Evolutionary conservation across 2,329 filamentous ascomycete species (phyloP).

Genomic region (Simplicillium aogashimaense): DNA sequence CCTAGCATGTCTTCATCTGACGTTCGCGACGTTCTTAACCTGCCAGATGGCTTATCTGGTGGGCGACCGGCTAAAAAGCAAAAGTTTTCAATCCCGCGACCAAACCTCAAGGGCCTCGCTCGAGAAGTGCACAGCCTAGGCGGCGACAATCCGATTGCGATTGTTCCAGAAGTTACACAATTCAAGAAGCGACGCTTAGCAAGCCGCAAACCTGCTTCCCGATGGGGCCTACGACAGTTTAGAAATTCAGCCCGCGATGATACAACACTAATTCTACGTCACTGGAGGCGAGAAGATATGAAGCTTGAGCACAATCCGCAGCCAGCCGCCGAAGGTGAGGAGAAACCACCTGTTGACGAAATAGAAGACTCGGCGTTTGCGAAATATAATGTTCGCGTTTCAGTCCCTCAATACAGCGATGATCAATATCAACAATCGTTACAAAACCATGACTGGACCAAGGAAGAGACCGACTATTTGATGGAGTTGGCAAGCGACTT

Average conservation of each 20-base stretch:
- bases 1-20: slow-evolving; percentile 61
- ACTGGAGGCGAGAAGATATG: slow-evolving; percentile 66
- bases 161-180: slow-evolving; percentile 48
- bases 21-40: slow-evolving; percentile 79
- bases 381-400: slow-evolving; percentile 78
- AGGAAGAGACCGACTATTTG: slow-evolving; percentile 89
- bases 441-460: slow-evolving; percentile 70
- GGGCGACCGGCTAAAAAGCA: slow-evolving; percentile 63
- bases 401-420: slow-evolving; percentile 73
- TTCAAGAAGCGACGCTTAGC: slow-evolving; percentile 50
- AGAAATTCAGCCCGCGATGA: slow-evolving; percentile 68
- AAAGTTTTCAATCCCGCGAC: slow-evolving; percentile 51
- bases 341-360: slow-evolving; percentile 11
- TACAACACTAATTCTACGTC: slow-evolving; percentile 55
- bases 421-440: slow-evolving; percentile 76
- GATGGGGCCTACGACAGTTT: slow-evolving; percentile 63
- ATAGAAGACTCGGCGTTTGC: slow-evolving; percentile 59
- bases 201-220: slow-evolving; percentile 43
- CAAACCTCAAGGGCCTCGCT: slow-evolving; percentile 52
- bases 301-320: slow-evolving; percentile 21
- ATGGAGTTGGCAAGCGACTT: slow-evolving; percentile 66
- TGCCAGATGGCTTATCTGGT: slow-evolving; percentile 48
- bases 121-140: slow-evolving; percentile 57
- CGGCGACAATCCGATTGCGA: slow-evolving; percentile 57
- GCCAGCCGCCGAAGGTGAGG: slow-evolving; percentile 13